Conservation (phyloP, 768 basidiomycete species). For the Leccinum ochraceum region DNA sequence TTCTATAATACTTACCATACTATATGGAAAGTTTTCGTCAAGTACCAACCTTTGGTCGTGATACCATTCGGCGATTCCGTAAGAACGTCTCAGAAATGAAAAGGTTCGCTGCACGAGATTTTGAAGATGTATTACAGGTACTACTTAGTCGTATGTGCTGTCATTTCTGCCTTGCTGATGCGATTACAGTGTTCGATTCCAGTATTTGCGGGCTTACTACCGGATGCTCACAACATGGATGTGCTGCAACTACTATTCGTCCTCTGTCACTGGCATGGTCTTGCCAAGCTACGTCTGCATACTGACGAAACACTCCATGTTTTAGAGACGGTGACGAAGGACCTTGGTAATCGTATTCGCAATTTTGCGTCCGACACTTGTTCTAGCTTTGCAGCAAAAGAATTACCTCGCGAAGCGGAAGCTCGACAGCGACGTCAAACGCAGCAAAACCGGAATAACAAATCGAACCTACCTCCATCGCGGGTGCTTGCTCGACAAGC, state of each 20-base stretch:
- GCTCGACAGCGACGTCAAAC: too few relatives aligned
- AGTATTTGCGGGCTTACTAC: background rate
- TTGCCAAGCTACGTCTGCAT: too few relatives aligned
- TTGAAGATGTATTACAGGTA: background rate
- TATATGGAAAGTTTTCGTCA: background rate
- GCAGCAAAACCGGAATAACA: too few relatives aligned
- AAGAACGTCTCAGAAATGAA: constrained; percentile 5
- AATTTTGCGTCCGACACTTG: too few relatives aligned
- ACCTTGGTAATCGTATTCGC: background rate
- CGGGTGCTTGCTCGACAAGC: too few relatives aligned
- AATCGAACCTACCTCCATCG: too few relatives aligned
- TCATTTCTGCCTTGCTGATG: too few relatives aligned
- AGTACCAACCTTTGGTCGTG: background rate
- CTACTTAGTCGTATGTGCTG: too few relatives aligned
- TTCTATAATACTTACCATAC: background rate
- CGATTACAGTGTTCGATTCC: background rate
- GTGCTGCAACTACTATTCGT: background rate
- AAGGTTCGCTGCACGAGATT: background rate
- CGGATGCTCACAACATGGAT: background rate
- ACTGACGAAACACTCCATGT: background rate
- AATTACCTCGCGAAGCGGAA: too few relatives aligned
- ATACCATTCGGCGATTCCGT: background rate
- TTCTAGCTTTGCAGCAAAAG: too few relatives aligned
- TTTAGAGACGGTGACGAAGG: background rate
- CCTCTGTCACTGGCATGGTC: background rate